Conservation (phyloP, 2,329 filamentous ascomycete genomes). For the Diplodia sapinea region DNA sequence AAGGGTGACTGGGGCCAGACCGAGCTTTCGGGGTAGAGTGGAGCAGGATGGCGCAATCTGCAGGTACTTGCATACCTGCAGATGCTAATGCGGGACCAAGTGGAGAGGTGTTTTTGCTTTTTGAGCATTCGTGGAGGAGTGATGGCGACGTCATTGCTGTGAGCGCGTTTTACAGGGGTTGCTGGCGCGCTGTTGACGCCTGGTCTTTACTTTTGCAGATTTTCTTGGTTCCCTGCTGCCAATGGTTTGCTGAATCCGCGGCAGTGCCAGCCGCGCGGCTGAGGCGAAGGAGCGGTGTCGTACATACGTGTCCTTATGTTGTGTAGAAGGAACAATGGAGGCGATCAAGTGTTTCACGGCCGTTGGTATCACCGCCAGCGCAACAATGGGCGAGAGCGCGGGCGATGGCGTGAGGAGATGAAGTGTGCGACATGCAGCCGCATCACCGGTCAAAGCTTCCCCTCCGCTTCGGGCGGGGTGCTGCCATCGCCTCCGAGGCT, state of each 20-base stretch:
- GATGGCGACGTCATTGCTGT: neutral
- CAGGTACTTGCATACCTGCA: neutral
- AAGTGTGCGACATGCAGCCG: slow-evolving; percentile 15
- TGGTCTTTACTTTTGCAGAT: neutral
- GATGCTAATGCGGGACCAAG: neutral
- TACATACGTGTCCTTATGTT: neutral
- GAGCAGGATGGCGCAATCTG: neutral
- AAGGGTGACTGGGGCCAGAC: neutral
- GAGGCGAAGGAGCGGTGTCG: neutral
- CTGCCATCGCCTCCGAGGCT: neutral
- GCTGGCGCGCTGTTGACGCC: neutral
- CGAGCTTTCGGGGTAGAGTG: neutral
- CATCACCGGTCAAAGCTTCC: slow-evolving; percentile 1
- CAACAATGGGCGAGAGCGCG: neutral
- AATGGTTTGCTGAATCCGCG: neutral
- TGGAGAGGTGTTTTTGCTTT: neutral
- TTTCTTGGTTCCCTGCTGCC: neutral
- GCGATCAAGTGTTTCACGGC: slow-evolving; percentile 8
- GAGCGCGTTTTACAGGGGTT: neutral
- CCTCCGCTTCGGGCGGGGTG: neutral
- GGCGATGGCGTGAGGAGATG: slow-evolving; percentile 19
- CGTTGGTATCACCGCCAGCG: slow-evolving; percentile 1
- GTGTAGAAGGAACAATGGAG: neutral
- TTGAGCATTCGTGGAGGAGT: neutral
- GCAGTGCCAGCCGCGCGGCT: neutral